Conservation (phyloP, 495 filamentous ascomycete genomes). For the Lasiosphaeria ovina region DNA sequence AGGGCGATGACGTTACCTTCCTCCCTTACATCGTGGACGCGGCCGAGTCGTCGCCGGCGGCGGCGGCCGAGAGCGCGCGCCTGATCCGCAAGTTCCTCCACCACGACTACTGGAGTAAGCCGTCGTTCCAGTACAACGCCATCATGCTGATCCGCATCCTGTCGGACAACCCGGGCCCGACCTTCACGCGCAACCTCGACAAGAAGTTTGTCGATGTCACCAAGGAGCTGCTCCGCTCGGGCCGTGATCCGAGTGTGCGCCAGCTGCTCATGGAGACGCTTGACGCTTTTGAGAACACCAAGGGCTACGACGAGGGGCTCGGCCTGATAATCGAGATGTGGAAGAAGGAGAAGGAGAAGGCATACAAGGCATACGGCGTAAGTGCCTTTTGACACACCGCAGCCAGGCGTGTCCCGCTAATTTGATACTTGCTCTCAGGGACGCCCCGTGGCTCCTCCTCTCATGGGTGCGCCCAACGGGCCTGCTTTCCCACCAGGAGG, state of each 20-base stretch:
- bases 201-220: constrained; percentile 70
- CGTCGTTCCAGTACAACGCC: constrained; percentile 86
- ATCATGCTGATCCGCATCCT: constrained; percentile 96
- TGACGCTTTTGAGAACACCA: constrained; percentile 65
- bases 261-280: constrained; percentile 86
- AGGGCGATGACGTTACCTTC: constrained; percentile 86
- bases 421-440: constrained; percentile 2
- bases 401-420: background rate
- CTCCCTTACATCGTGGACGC: constrained; percentile 94
- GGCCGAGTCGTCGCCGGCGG: constrained; percentile 85
- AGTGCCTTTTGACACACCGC: constrained; percentile 13
- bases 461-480: constrained; percentile 18
- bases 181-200: constrained; percentile 85
- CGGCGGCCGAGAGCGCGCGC: constrained; percentile 72
- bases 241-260: constrained; percentile 71
- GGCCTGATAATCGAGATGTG: constrained; percentile 72
- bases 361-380: constrained; percentile 44
- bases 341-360: constrained; percentile 77
- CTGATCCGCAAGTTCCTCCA: constrained; percentile 79
- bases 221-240: constrained; percentile 71
- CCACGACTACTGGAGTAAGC: constrained; percentile 56
- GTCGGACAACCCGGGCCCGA: constrained; percentile 83
- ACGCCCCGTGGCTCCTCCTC: constrained; percentile 18
- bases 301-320: constrained; percentile 71
- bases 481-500: constrained; percentile 12